Evolutionary conservation across 106 monocot genomes (phyloP).

Genomic region (Dactylorhiza incarnata): DNA sequence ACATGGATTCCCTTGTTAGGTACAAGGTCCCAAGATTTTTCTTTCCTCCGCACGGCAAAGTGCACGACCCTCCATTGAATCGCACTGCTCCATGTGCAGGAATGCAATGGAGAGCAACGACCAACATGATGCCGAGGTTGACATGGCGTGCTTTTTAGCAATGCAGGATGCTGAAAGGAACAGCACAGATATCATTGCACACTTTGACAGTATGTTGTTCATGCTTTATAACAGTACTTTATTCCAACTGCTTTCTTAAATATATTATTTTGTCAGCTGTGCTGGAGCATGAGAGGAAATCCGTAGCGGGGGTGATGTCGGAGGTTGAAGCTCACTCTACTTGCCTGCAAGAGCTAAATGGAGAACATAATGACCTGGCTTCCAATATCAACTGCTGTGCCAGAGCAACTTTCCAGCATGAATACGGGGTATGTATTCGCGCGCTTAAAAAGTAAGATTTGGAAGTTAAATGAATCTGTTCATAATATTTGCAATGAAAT

Average conservation of each 20-base stretch:
- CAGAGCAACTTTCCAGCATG: constrained; percentile 31
- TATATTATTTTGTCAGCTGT: constrained; percentile 28
- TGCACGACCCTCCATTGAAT: neutral
- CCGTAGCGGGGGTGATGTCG: constrained; percentile 25
- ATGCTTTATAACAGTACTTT: neutral
- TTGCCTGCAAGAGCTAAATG: constrained; percentile 30
- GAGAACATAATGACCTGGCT: constrained; percentile 32
- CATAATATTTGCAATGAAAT: neutral
- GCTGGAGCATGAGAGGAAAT: constrained; percentile 26
- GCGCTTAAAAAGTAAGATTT: neutral
- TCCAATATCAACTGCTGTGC: constrained; percentile 33
- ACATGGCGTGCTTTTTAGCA: constrained; percentile 32
- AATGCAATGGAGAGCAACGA: constrained; percentile 48
- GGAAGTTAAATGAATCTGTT: neutral
- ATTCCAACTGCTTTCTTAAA: neutral
- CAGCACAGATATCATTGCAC: constrained; percentile 27
- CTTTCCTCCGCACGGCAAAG: too few relatives aligned
- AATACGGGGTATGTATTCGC: constrained; percentile 39
- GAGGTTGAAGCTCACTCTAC: constrained; percentile 30
- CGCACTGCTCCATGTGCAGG: constrained; percentile 18
- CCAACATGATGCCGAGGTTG: constrained; percentile 55
- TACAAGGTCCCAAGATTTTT: neutral
- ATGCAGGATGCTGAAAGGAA: constrained; percentile 35
- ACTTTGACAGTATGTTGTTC: constrained; percentile 44
- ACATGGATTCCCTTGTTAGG: constrained; percentile 57